phyloP scores from a whole-genome alignment of 805 yeast species.

The Ogataea angusta region DNA sequence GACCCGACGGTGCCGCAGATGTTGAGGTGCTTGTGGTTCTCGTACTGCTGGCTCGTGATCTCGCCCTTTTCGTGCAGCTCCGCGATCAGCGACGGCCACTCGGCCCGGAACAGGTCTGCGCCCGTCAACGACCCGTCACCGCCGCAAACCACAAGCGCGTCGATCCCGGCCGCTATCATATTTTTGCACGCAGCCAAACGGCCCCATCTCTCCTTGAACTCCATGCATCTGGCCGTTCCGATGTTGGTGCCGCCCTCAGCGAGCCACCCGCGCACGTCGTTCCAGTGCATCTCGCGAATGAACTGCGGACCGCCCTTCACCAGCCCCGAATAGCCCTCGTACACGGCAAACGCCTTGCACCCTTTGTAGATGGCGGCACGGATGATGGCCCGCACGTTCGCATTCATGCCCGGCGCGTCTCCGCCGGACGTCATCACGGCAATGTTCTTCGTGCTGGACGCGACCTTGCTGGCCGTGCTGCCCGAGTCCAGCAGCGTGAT shows the following conservation, averaged over 20 bases:
- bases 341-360: conserved; percentile 63
- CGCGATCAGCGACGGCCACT: conserved; percentile 69
- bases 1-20: conserved; percentile 78
- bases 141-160: conserved; percentile 76
- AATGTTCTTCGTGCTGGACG: conserved; percentile 40
- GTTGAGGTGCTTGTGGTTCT: conserved; percentile 52
- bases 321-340: conserved; percentile 74
- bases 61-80: conserved; percentile 48
- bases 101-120: conserved; percentile 71
- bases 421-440: conserved; percentile 84
- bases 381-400: conserved; percentile 70
- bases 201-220: conserved; percentile 64
- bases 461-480: conserved; percentile 1
- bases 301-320: conserved; percentile 58
- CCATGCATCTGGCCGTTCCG: conserved; percentile 74
- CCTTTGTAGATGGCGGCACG: conserved; percentile 63
- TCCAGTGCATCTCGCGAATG: conserved; percentile 66
- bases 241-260: conserved; percentile 73
- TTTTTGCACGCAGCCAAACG: conserved; percentile 61
- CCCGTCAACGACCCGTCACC: conserved; percentile 85
- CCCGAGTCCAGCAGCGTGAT: neutral
- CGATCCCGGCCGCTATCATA: conserved; percentile 68
- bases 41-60: conserved; percentile 45
- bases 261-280: conserved; percentile 68
- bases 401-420: conserved; percentile 80